phyloP scores from a whole-genome alignment of 2,329 filamentous ascomycete species.

The Dactylellina cionopaga region DNA sequence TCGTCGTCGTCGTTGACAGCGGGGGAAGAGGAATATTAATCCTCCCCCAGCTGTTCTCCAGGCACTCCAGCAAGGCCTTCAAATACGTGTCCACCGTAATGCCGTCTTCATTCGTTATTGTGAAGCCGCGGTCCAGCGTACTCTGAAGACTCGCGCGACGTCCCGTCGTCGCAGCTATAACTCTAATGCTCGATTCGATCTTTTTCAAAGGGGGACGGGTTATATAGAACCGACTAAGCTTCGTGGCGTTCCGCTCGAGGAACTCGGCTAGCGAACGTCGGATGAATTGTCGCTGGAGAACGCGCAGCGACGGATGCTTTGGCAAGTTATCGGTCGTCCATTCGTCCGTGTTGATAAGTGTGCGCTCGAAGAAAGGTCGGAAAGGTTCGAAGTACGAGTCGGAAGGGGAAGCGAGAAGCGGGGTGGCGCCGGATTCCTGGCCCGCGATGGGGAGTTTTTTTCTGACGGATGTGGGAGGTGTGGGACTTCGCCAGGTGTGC shows the following conservation, averaged over 20 bases:
- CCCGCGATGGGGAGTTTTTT: conserved; percentile 8
- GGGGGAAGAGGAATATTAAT: conserved; percentile 24
- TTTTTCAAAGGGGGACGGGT: conserved; percentile 46
- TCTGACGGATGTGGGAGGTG: conserved; percentile 15
- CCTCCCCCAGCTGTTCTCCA: conserved; percentile 40
- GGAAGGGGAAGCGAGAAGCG: not conserved
- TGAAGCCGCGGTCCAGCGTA: conserved; percentile 30
- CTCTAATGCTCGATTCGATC: conserved; percentile 39
- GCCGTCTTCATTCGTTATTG: conserved; percentile 19
- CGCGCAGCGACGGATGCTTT: conserved; percentile 7
- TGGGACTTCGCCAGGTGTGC: conserved; percentile 46
- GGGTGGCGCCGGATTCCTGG: not conserved
- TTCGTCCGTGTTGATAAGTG: conserved; percentile 44
- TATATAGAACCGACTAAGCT: conserved; percentile 30
- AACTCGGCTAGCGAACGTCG: conserved; percentile 30
- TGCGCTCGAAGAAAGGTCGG: conserved; percentile 45
- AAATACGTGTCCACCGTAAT: conserved; percentile 39
- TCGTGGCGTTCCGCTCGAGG: conserved; percentile 22
- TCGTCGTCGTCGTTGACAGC: not conserved
- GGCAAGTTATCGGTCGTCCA: conserved; percentile 32
- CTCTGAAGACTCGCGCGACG: conserved; percentile 29
- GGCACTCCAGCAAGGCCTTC: conserved; percentile 28
- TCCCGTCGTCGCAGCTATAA: conserved; percentile 37
- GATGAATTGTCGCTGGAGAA: conserved; percentile 38
- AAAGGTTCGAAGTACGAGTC: conserved; percentile 42